These are phyloP conservation scores for Kluyveromyces lactis DNA, from an alignment of 805 yeast species.

Conservation along the genomic window DNA sequence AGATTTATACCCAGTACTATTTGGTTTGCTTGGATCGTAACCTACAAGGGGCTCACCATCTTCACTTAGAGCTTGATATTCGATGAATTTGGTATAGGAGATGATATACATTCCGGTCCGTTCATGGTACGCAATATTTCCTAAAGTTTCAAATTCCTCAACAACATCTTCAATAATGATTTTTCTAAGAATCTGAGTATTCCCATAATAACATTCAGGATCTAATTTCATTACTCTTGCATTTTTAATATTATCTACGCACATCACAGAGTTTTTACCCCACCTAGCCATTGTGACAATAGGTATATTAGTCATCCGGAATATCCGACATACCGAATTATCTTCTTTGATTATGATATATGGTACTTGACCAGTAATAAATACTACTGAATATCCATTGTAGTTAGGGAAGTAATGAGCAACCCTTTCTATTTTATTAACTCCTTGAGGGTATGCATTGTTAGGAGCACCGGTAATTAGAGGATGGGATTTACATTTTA, in stretches of 20 bases:
- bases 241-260: slow-evolving; percentile 59
- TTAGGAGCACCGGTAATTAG: slow-evolving; percentile 72
- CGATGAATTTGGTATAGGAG: slow-evolving; percentile 50
- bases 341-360: slow-evolving; percentile 57
- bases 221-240: slow-evolving; percentile 46
- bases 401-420: slow-evolving; percentile 50
- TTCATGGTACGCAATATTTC: slow-evolving; percentile 62
- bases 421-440: slow-evolving; percentile 57
- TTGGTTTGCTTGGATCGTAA: slow-evolving; percentile 35
- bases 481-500: slow-evolving; percentile 27
- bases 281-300: slow-evolving; percentile 47
- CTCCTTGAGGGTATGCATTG: slow-evolving; percentile 61
- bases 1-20: slow-evolving; percentile 53
- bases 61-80: slow-evolving; percentile 63
- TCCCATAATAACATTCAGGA: slow-evolving; percentile 41
- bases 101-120: slow-evolving; percentile 52
- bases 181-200: slow-evolving; percentile 50
- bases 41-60: slow-evolving; percentile 63
- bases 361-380: slow-evolving; percentile 70
- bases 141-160: slow-evolving; percentile 39
- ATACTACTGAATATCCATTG: slow-evolving; percentile 50
- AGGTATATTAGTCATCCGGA: slow-evolving; percentile 56
- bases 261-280: slow-evolving; percentile 43
- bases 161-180: slow-evolving; percentile 36
- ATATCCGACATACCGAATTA: slow-evolving; percentile 55